phyloP scores from a whole-genome alignment of 2,329 filamentous ascomycete genomes.

The Epichloe festucae region DNA sequence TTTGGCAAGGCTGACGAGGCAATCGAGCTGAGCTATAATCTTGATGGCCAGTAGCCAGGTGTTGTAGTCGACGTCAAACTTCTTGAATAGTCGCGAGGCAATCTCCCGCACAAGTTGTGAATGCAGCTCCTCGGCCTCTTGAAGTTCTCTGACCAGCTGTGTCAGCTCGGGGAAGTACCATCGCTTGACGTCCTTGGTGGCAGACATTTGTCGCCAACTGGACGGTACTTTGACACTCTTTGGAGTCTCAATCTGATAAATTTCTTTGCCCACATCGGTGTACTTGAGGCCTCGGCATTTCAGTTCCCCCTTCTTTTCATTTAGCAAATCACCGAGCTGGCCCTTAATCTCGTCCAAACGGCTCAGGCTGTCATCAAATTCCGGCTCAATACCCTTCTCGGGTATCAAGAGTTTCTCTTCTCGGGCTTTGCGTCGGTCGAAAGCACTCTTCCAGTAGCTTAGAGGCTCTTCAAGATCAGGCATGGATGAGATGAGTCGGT shows the following conservation, averaged over 20 bases:
- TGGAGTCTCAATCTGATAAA: constrained; percentile 89
- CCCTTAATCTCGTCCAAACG: constrained; percentile 62
- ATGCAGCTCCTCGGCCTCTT: constrained; percentile 90
- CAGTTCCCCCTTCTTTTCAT: constrained; percentile 57
- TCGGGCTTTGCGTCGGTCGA: constrained; percentile 68
- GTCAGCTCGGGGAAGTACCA: constrained; percentile 86
- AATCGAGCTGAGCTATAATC: constrained; percentile 85
- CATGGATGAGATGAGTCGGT: constrained; percentile 73
- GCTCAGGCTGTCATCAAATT: constrained; percentile 77
- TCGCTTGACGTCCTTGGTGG: constrained; percentile 77
- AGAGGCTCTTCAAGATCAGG: constrained; percentile 66
- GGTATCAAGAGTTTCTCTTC: constrained; percentile 76
- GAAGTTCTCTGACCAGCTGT: constrained; percentile 69
- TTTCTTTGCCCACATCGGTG: constrained; percentile 85
- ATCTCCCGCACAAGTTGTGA: constrained; percentile 84
- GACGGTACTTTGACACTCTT: constrained; percentile 76
- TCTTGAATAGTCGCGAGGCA: constrained; percentile 65
- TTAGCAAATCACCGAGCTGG: constrained; percentile 58
- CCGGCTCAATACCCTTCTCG: constrained; percentile 74
- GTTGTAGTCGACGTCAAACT: constrained; percentile 78
- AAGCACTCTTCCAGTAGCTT: constrained; percentile 80
- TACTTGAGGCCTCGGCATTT: constrained; percentile 63
- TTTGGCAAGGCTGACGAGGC: constrained; percentile 83
- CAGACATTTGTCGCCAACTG: constrained; percentile 91
- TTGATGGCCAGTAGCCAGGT: constrained; percentile 84